Base-by-base conservation (phyloP, 2,329 filamentous ascomycete genomes). In the Geosmithia flava region DNA sequence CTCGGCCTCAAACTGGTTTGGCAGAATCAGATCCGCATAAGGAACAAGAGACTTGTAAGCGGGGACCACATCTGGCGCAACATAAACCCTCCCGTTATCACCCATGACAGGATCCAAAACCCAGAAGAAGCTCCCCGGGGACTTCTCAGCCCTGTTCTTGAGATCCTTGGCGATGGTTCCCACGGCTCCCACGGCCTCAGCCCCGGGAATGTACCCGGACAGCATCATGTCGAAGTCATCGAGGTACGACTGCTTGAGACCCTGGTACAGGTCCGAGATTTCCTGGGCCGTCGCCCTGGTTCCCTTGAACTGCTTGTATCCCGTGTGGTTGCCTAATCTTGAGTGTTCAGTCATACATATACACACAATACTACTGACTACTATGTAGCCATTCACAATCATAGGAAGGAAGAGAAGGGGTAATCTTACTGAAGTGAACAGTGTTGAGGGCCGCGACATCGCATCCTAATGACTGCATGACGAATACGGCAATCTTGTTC, bases 51-150 rank as follows among this genome's bases (percentile, higher is more conserved):
- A 72, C 66, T 88, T 91, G 65, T 97, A 98, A 15, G 86, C 89
- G 0, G 90, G 90, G 16, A 97, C 86, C 3, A 95, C 88, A 53
- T 95, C 88, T 56, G 91, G 83, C 6, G 84, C 86, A 7, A 98
- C 91, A 60, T 98, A 98, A 13, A 98, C 73, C 55, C 78, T 80
- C 46, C 89, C 93, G 58, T 96, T 89, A 62, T 98, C 93, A 29
- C 93, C 93, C 93, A 98, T 98, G 45, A 98, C 93, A 0, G 94
- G 93, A 63, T 98, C 93, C 23, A 98, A 75, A 2, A 95, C 87
- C 91, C 91, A 97, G 68, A 97, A 97, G 69, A 97, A 95, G 44
- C 76, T 80, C 0, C 88, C 86, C 0, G 85, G 82, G 30, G 72
- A 74, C 15, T 68, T 70, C 37, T 68, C 70, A 2, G 78, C 74